Conservation (phyloP, 1,284 basidiomycete species). For the Malassezia sympodialis region DNA sequence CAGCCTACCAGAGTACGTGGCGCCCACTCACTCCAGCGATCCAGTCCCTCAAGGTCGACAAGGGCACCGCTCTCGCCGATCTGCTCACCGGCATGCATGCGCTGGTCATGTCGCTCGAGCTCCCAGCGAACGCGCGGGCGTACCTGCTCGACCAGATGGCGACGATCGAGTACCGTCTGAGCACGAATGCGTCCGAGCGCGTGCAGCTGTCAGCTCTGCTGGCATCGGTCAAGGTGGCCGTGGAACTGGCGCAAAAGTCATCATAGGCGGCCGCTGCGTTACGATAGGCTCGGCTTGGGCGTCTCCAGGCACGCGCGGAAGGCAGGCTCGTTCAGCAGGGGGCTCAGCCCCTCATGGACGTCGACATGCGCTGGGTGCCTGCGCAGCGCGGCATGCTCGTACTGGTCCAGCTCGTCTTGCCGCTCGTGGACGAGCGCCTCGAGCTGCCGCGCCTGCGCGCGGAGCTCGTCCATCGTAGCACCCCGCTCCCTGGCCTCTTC, state of each 20-base stretch:
- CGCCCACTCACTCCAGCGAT: slow-evolving; percentile 58
- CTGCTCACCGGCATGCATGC: slow-evolving; percentile 88
- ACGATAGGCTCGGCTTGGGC: background rate
- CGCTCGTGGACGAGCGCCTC: background rate
- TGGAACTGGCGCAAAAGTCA: slow-evolving; percentile 55
- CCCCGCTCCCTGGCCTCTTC: background rate
- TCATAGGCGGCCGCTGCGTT: background rate
- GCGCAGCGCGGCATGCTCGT: background rate
- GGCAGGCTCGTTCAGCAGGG: background rate
- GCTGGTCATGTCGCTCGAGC: slow-evolving; percentile 71
- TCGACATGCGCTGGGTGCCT: background rate
- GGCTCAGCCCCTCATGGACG: background rate
- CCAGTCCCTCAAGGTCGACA: slow-evolving; percentile 71
- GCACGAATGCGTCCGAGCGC: slow-evolving; percentile 85
- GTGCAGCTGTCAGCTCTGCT: slow-evolving; percentile 84
- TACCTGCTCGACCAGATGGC: slow-evolving; percentile 75
- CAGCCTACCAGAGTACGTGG: slow-evolving; percentile 68
- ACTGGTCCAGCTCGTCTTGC: background rate
- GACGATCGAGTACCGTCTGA: slow-evolving; percentile 81
- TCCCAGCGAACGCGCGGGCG: slow-evolving; percentile 73
- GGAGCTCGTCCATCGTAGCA: background rate
- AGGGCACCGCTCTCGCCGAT: slow-evolving; percentile 89
- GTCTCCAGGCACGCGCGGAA: background rate
- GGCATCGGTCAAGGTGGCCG: slow-evolving; percentile 84
- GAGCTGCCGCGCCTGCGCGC: background rate